A percentile compares a stretch with the other conserved stretches of the same genome.
Evolutionary conservation across 2,329 filamentous ascomycete genomes (phyloP).

Genomic region (Aspergillus ochraceoroseus): DNA sequence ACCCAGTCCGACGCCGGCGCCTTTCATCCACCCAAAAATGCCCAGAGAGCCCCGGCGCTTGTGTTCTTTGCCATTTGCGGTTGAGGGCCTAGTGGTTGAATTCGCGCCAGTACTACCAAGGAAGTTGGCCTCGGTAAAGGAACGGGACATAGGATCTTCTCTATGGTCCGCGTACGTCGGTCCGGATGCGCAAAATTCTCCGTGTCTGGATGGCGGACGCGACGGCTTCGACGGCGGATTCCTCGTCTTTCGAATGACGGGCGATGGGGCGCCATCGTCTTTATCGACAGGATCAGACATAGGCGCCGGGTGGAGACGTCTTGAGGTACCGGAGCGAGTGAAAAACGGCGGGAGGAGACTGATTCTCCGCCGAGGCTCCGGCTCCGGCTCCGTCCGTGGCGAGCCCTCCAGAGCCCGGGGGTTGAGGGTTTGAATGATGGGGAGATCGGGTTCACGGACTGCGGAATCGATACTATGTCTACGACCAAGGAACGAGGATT

Average conservation of each 20-base stretch:
- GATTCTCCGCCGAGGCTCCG: slow-evolving; percentile 29
- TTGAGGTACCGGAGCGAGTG: slow-evolving; percentile 25
- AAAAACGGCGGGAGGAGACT: slow-evolving; percentile 38
- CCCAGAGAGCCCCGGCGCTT: slow-evolving; percentile 38
- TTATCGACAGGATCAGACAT: slow-evolving; percentile 25
- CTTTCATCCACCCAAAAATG: slow-evolving; percentile 42
- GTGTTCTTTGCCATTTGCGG: slow-evolving; percentile 32
- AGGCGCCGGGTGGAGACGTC: slow-evolving; percentile 27
- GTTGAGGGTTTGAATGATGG: slow-evolving; percentile 29
- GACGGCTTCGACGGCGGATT: slow-evolving; percentile 16
- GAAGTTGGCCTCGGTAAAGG: slow-evolving; percentile 26
- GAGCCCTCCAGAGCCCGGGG: slow-evolving; percentile 24
- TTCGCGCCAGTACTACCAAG: slow-evolving; percentile 17
- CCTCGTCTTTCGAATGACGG: slow-evolving; percentile 31
- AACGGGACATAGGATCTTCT: slow-evolving; percentile 23
- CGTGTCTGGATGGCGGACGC: slow-evolving; percentile 15
- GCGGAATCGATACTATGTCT: slow-evolving; percentile 28
- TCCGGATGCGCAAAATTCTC: slow-evolving; percentile 18
- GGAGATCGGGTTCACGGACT: slow-evolving; percentile 23
- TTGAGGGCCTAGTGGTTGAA: slow-evolving; percentile 18
- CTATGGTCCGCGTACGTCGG: slow-evolving; percentile 17
- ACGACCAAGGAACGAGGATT: slow-evolving; percentile 27
- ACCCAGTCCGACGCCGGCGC: slow-evolving; percentile 23
- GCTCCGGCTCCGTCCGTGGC: slow-evolving; percentile 18
- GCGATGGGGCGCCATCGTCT: slow-evolving; percentile 34